Evolutionary conservation across 805 yeast species (phyloP).

Genomic region (Metschnikowia kofuensis): DNA sequence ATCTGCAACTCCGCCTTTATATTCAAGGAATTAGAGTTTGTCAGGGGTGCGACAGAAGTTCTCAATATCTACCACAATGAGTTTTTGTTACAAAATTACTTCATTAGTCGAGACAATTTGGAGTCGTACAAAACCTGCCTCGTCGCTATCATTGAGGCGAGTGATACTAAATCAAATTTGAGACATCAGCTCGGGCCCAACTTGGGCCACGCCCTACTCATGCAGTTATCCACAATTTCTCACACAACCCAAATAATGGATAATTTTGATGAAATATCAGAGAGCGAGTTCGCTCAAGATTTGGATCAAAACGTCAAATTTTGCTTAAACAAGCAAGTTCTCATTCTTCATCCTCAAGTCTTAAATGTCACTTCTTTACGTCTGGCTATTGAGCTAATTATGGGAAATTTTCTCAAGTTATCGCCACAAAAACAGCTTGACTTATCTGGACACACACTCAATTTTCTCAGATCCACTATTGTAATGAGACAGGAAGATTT

Average conservation of each 20-base stretch:
- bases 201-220: slow-evolving; percentile 26
- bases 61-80: slow-evolving; percentile 27
- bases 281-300: slow-evolving; percentile 12
- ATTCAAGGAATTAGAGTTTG: slow-evolving; percentile 31
- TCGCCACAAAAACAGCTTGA: slow-evolving; percentile 15
- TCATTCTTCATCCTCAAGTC: slow-evolving; percentile 28
- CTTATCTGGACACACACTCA: slow-evolving; percentile 29
- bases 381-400: slow-evolving; percentile 29
- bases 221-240: slow-evolving; percentile 27
- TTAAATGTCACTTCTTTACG: slow-evolving; percentile 33
- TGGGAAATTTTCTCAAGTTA: slow-evolving; percentile 29
- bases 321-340: slow-evolving; percentile 32
- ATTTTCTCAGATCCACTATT: slow-evolving; percentile 32
- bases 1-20: slow-evolving; percentile 32
- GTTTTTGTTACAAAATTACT: slow-evolving; percentile 29
- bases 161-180: slow-evolving; percentile 1
- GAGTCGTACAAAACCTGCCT: slow-evolving; percentile 27
- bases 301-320: slow-evolving; percentile 24
- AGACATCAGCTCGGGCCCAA: slow-evolving; percentile 10
- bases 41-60: slow-evolving; percentile 25
- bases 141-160: slow-evolving; percentile 31
- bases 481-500: slow-evolving; percentile 31
- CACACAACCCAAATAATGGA: slow-evolving; percentile 10
- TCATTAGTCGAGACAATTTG: slow-evolving; percentile 21
- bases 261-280: slow-evolving; percentile 8